Conservation (phyloP, 768 basidiomycete species). For the Suillus variegatus region DNA sequence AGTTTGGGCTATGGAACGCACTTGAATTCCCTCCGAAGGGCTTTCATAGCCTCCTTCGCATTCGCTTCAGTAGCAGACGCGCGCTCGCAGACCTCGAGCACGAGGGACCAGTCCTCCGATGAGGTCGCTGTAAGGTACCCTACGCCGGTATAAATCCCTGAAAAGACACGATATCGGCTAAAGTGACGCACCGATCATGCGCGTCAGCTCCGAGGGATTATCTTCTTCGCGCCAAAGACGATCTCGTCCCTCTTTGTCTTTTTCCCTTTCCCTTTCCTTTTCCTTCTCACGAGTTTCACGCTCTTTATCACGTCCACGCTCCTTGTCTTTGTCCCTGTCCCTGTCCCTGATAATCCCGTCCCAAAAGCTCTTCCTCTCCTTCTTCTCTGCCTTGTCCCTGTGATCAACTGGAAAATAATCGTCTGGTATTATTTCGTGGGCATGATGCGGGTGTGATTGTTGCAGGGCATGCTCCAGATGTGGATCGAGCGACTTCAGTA, state of each 20-base stretch:
- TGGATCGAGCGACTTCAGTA: conserved; percentile 66
- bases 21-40: conserved; percentile 87
- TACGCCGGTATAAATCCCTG: conserved; percentile 26
- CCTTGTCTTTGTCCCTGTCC: conserved; percentile 34
- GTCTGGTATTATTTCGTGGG: conserved; percentile 24
- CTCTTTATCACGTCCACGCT: conserved; percentile 14
- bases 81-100: conserved; percentile 84
- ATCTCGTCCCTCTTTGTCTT: conserved; percentile 32
- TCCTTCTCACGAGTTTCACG: conserved; percentile 14
- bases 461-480: conserved; percentile 26
- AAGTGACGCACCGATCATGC: conserved; percentile 64
- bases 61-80: conserved; percentile 70
- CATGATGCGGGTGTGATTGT: conserved; percentile 16
- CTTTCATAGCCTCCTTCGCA: conserved; percentile 83
- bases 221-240: conserved; percentile 42
- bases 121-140: conserved; percentile 76
- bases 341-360: conserved; percentile 37
- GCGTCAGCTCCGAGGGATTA: conserved; percentile 56
- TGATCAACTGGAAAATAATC: conserved; percentile 28
- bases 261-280: conserved; percentile 34
- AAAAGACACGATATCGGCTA: neutral
- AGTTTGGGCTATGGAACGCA: conserved; percentile 29
- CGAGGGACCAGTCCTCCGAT: conserved; percentile 80
- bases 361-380: conserved; percentile 61
- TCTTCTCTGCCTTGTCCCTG: conserved; percentile 43